A percentile compares a stretch with the other conserved stretches of the same genome.
phyloP scores from a whole-genome alignment of 179 eudicot genomes.

The Drosera spatulata region DNA sequence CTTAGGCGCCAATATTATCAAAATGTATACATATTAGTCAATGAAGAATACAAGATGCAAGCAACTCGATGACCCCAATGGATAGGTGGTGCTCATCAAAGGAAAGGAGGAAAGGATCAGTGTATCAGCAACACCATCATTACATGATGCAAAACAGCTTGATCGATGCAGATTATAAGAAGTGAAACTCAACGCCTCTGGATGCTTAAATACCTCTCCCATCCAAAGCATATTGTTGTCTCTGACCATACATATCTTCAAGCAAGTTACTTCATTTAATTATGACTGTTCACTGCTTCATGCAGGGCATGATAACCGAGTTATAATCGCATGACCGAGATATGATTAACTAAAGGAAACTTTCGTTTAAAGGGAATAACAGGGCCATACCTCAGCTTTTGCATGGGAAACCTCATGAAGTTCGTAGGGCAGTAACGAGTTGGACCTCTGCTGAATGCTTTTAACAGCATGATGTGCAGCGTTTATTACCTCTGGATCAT shows the following conservation, averaged over 20 bases:
- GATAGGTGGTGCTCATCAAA: no score
- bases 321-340: not conserved
- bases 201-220: not conserved
- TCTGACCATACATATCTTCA: not conserved
- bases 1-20: not conserved
- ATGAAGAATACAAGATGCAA: not conserved
- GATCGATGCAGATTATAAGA: not conserved
- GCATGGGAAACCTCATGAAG: constrained; percentile 53
- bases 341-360: not conserved
- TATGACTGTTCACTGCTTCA: no score
- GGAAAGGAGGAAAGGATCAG: not conserved
- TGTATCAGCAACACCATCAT: not conserved
- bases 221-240: not conserved
- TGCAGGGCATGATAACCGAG: not conserved
- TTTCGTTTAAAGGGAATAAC: not conserved
- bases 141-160: not conserved
- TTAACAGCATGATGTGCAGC: constrained; percentile 63
- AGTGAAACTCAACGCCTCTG: not conserved
- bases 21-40: not conserved
- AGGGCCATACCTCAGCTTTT: constrained; percentile 45
- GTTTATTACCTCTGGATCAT: constrained; percentile 79
- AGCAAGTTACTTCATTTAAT: not conserved
- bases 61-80: not conserved
- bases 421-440: constrained; percentile 62
- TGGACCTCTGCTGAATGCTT: constrained; percentile 61